These are phyloP conservation scores for Teratosphaeria epicoccoides DNA, from an alignment of 2,329 filamentous ascomycete genomes.

Conservation along the genomic window DNA sequence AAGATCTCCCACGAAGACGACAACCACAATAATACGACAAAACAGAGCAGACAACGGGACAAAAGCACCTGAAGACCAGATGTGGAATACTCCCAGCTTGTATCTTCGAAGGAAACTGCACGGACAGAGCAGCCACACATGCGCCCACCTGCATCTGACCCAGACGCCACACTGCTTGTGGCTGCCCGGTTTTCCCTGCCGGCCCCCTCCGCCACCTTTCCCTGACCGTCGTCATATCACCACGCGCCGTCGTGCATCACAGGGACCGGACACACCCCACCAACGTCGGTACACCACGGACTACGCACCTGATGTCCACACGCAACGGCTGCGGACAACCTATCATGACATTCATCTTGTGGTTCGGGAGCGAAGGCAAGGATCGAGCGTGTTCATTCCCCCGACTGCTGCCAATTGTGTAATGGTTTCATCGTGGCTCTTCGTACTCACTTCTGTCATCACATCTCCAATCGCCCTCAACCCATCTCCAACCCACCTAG, in stretches of 20 bases:
- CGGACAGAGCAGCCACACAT: not conserved
- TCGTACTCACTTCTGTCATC: not conserved
- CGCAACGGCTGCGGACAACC: not conserved
- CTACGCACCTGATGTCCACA: not conserved
- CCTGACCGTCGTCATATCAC: not conserved
- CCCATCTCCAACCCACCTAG: not conserved
- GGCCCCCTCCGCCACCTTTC: not conserved
- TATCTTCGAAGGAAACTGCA: not conserved
- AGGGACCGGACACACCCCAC: too few species aligned
- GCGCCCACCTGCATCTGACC: not conserved
- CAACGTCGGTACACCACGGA: too few species aligned
- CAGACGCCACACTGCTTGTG: not conserved
- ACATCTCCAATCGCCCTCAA: not conserved
- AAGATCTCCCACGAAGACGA: too few species aligned
- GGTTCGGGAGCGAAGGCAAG: not conserved
- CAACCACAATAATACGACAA: too few species aligned
- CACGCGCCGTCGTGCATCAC: too few species aligned
- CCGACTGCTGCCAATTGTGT: not conserved
- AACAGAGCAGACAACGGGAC: too few species aligned
- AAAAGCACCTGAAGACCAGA: not conserved
- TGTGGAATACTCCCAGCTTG: too few species aligned
- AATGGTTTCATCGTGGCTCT: not conserved
- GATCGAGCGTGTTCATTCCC: not conserved
- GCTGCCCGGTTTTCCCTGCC: not conserved
- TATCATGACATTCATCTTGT: not conserved